Conservation (phyloP, 2,329 filamentous ascomycete species). For the Fusarium sp. region DNA sequence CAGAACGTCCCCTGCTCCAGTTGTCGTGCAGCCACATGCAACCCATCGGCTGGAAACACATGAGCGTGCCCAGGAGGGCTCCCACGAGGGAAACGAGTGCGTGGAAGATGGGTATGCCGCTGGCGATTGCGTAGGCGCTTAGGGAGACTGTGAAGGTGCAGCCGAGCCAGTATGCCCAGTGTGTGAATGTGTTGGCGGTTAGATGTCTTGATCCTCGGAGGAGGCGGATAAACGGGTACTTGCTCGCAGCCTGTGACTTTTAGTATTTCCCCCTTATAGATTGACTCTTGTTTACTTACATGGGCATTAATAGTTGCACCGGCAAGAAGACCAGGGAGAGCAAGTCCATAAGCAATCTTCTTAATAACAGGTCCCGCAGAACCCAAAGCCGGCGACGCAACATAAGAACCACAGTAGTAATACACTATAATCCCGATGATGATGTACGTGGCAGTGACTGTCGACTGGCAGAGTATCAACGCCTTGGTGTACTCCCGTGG, state of each 20-base stretch:
- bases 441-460: slow-evolving; percentile 49
- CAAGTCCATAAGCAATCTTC: slow-evolving; percentile 57
- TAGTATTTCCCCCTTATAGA: not conserved
- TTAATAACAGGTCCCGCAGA: slow-evolving; percentile 58
- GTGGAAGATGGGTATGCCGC: slow-evolving; percentile 42
- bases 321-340: slow-evolving; percentile 47
- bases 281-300: slow-evolving; percentile 4
- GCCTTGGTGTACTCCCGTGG: slow-evolving; percentile 44
- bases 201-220: slow-evolving; percentile 49
- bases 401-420: slow-evolving; percentile 59
- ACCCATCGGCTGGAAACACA: slow-evolving; percentile 47
- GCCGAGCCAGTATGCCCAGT: slow-evolving; percentile 49
- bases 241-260: slow-evolving; percentile 11
- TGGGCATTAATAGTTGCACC: slow-evolving; percentile 45
- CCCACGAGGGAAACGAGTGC: slow-evolving; percentile 47
- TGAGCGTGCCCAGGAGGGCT: slow-evolving; percentile 46
- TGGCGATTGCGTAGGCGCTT: slow-evolving; percentile 46
- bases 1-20: slow-evolving; percentile 32
- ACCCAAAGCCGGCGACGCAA: slow-evolving; percentile 61
- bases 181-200: slow-evolving; percentile 41
- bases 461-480: slow-evolving; percentile 43
- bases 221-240: slow-evolving; percentile 33
- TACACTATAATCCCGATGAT: slow-evolving; percentile 56
- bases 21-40: slow-evolving; percentile 49
- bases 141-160: slow-evolving; percentile 44